Evolutionary conservation across 345 rosid species (phyloP).

Genomic region (Gossypium stocksii): DNA sequence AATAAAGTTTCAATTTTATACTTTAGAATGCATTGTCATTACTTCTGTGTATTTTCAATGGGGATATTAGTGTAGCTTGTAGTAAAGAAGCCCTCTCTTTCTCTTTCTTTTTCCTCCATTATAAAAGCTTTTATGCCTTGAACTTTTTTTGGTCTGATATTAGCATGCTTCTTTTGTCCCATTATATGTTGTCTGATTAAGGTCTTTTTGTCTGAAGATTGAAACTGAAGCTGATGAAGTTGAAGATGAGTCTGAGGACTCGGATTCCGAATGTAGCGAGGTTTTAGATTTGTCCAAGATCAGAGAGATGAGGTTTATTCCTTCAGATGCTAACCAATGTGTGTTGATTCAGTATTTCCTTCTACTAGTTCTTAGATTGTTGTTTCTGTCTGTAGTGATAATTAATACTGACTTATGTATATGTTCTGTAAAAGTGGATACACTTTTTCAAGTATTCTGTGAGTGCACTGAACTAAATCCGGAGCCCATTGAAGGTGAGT

Average conservation of each 20-base stretch:
- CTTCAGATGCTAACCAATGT: conserved; percentile 82
- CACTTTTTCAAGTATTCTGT: conserved; percentile 72
- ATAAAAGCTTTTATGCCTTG: background rate
- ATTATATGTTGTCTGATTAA: conserved; percentile 3
- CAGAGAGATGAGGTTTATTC: conserved; percentile 89
- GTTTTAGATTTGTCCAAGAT: conserved; percentile 58
- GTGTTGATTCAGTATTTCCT: conserved; percentile 18
- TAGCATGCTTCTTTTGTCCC: background rate
- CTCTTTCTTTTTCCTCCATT: background rate
- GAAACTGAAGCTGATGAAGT: conserved; percentile 61
- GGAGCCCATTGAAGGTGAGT: conserved; percentile 71
- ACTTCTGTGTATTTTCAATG: background rate
- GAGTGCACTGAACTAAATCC: conserved; percentile 96
- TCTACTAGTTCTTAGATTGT: background rate
- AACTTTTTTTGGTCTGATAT: background rate
- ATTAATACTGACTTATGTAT: background rate
- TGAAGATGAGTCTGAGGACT: conserved; percentile 49
- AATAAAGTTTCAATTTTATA: background rate
- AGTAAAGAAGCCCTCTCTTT: background rate
- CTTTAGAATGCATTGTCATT: background rate
- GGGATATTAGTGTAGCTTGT: background rate
- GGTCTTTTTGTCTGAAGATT: conserved; percentile 41
- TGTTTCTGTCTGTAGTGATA: conserved; percentile 1
- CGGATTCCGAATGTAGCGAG: conserved; percentile 54
- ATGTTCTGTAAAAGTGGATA: conserved; percentile 59